Percentiles rank a stretch among this genome's conserved stretches.
Evolutionary conservation across 2,329 filamentous ascomycete genomes (phyloP).

Genomic region (Pseudogymnoascus sp.): DNA sequence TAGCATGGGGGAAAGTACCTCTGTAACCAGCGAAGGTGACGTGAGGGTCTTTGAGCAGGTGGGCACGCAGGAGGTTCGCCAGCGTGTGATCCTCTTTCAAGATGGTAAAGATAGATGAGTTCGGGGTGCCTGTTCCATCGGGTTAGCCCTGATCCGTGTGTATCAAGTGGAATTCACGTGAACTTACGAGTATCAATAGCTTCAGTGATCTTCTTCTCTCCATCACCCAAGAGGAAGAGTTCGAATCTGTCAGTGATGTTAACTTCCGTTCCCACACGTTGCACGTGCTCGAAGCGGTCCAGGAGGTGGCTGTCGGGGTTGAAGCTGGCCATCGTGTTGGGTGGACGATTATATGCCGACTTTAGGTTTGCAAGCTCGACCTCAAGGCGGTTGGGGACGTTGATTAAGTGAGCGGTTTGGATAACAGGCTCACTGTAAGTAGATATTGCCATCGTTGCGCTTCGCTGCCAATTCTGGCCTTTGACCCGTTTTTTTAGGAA

Average conservation of each 20-base stretch:
- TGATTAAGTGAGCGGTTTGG: neutral
- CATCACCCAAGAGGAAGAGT: constrained; percentile 77
- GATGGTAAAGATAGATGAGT: constrained; percentile 90
- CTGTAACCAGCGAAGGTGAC: constrained; percentile 92
- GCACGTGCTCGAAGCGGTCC: neutral
- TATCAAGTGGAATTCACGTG: constrained; percentile 10
- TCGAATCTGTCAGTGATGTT: constrained; percentile 61
- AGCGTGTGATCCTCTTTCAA: constrained; percentile 97
- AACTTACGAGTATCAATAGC: constrained; percentile 77
- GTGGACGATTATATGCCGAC: constrained; percentile 11
- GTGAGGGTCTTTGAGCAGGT: constrained; percentile 74
- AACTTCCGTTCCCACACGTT: constrained; percentile 14
- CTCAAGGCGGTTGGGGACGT: constrained; percentile 1
- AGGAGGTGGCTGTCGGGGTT: constrained; percentile 4
- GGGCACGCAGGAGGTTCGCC: constrained; percentile 78
- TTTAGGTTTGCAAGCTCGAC: neutral
- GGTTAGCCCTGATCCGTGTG: constrained; percentile 4
- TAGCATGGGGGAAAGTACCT: constrained; percentile 44
- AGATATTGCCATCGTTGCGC: neutral
- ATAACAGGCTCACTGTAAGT: neutral
- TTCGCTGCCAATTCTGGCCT: neutral
- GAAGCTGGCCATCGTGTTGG: neutral
- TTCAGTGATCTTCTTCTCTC: constrained; percentile 89
- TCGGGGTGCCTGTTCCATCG: constrained; percentile 66
- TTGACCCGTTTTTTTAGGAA: neutral